Percentiles rank a stretch among this genome's conserved stretches.
Evolutionary conservation across 164 flowering plant genomes (phyloP).

Genomic region (Platanus orientalis): DNA sequence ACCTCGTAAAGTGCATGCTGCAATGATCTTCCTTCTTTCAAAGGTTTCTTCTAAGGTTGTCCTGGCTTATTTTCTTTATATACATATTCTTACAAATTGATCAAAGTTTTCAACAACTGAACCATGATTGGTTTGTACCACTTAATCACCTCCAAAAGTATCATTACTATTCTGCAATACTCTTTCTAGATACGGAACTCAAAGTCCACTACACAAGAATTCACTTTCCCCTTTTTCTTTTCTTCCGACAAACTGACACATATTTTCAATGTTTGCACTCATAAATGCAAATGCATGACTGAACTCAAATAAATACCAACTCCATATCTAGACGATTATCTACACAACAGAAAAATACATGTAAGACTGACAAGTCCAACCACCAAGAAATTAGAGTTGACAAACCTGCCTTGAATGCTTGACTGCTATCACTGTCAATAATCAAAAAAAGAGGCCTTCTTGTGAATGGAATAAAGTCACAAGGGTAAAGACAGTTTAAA

Average conservation of each 20-base stretch:
- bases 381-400: slow-evolving; percentile 9
- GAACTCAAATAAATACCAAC: neutral
- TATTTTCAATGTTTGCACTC: too few relatives aligned
- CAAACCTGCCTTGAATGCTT: slow-evolving; percentile 75
- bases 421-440: slow-evolving; percentile 82
- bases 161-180: too few relatives aligned
- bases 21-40: neutral
- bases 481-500: slow-evolving; percentile 65
- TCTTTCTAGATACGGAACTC: too few relatives aligned
- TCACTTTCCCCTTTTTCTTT: too few relatives aligned
- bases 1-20: neutral
- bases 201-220: neutral
- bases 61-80: neutral
- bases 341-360: neutral
- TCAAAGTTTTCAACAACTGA: neutral
- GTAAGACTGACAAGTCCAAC: neutral
- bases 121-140: neutral
- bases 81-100: neutral
- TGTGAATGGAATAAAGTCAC: slow-evolving; percentile 88
- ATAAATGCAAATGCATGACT: neutral
- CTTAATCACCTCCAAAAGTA: too few relatives aligned
- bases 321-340: neutral
- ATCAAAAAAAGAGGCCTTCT: slow-evolving; percentile 83
- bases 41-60: neutral
- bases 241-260: too few relatives aligned